phyloP scores from a whole-genome alignment of 176 grass and related monocot genomes.

The Urochloa ruziziensis region DNA sequence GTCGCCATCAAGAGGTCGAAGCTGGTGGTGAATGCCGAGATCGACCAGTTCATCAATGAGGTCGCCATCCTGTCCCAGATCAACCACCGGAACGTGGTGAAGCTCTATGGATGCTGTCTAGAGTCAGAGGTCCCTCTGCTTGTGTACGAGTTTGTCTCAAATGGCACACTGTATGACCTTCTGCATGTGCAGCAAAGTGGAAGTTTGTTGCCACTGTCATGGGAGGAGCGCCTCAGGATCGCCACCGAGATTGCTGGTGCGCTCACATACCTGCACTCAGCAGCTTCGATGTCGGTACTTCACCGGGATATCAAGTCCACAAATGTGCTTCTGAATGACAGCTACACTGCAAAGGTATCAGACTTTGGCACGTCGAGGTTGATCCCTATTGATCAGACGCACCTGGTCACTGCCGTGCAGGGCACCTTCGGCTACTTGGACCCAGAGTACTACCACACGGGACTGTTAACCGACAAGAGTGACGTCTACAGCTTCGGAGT shows the following conservation, averaged over 20 bases:
- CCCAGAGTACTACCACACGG: constrained; percentile 23
- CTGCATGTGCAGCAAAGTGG: not conserved
- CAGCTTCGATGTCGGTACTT: constrained; percentile 8
- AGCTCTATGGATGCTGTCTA: constrained; percentile 34
- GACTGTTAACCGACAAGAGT: constrained; percentile 21
- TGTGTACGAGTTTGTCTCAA: constrained; percentile 33
- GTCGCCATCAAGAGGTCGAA: constrained; percentile 14
- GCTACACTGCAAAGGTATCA: not conserved
- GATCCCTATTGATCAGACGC: constrained; percentile 8
- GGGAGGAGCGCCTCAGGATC: constrained; percentile 21
- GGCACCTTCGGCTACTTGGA: constrained; percentile 27
- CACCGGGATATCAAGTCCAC: constrained; percentile 34
- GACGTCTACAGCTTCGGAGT: constrained; percentile 25
- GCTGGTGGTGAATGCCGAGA: not conserved
- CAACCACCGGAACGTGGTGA: constrained; percentile 39
- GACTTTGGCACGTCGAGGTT: constrained; percentile 10
- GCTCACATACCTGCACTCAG: constrained; percentile 24
- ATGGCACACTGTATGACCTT: constrained; percentile 11
- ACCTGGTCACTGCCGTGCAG: constrained; percentile 9
- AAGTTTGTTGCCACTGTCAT: not conserved
- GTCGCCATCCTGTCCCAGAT: constrained; percentile 20
- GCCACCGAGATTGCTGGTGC: constrained; percentile 21
- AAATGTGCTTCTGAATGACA: constrained; percentile 23
- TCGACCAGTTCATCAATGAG: constrained; percentile 31
- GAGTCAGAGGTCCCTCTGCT: constrained; percentile 19